These are phyloP conservation scores for Pseudonitzschia multiseries DNA, from an alignment of 108 stramenopile genomes.

Conservation along the genomic window DNA sequence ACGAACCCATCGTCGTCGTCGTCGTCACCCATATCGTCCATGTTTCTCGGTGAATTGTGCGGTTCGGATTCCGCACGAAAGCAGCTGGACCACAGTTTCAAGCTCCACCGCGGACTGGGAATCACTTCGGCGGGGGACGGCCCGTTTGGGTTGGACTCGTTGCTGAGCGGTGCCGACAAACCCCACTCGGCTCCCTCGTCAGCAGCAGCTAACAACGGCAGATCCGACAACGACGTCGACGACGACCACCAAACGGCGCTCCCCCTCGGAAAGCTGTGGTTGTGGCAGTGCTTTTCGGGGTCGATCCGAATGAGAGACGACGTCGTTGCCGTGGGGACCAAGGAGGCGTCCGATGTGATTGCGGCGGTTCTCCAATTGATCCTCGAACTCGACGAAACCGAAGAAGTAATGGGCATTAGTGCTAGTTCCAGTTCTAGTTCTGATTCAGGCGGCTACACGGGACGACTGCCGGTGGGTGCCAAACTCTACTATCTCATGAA, in stretches of 20 bases:
- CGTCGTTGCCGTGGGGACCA: constrained; percentile 24
- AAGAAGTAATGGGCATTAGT: constrained; percentile 13
- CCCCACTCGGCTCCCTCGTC: background rate
- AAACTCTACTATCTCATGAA: constrained; percentile 82
- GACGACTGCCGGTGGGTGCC: constrained; percentile 43
- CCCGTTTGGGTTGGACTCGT: constrained; percentile 41
- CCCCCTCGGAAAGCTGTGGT: constrained; percentile 73
- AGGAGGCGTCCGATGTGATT: constrained; percentile 44
- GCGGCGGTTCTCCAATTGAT: constrained; percentile 43
- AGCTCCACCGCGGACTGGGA: constrained; percentile 49
- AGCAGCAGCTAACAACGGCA: no score
- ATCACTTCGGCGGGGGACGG: constrained; percentile 38
- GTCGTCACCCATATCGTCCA: constrained; percentile 27
- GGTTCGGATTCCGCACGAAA: constrained; percentile 26
- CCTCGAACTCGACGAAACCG: constrained; percentile 49
- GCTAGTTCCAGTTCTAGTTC: no score
- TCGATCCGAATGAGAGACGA: constrained; percentile 32
- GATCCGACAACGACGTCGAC: no score
- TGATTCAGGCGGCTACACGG: constrained; percentile 21
- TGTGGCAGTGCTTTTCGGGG: constrained; percentile 67
- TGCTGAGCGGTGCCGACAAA: constrained; percentile 32
- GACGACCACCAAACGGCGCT: constrained; percentile 26
- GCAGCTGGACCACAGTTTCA: constrained; percentile 68
- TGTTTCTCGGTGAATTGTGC: constrained; percentile 46
- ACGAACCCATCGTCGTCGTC: background rate